Percentiles rank a stretch among this genome's conserved stretches.
These are phyloP conservation scores for Mollisia scopiformis DNA, from an alignment of 2,329 filamentous ascomycete genomes.

Conservation along the genomic window DNA sequence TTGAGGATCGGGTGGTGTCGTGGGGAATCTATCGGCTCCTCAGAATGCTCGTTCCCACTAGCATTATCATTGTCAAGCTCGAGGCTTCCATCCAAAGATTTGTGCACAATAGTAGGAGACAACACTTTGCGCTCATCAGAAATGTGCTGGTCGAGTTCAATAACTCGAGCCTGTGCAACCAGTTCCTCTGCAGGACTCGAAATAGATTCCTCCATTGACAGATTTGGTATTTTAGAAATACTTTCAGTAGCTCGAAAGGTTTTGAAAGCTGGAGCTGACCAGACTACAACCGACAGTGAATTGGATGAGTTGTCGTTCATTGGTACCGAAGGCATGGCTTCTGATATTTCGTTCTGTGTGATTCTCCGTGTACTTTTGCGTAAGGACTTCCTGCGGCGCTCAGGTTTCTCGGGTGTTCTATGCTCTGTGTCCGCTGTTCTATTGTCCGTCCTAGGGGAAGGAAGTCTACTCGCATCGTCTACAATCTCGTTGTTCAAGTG, in stretches of 20 bases:
- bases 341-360: conserved; percentile 7
- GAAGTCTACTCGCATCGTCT: background rate
- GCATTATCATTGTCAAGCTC: background rate
- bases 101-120: background rate
- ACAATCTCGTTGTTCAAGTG: background rate
- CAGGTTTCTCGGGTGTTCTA: background rate
- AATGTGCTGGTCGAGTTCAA: background rate
- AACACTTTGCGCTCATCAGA: background rate
- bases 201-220: background rate
- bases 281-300: background rate
- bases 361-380: conserved; percentile 24
- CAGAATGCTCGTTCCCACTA: background rate
- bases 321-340: background rate
- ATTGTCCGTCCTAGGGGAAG: background rate
- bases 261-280: background rate
- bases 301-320: background rate
- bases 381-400: conserved; percentile 10
- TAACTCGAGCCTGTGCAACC: background rate
- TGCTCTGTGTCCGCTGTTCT: conserved; percentile 7
- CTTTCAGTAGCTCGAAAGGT: background rate
- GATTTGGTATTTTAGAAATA: background rate
- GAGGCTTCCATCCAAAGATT: background rate
- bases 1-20: background rate
- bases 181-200: background rate
- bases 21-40: background rate